These are phyloP conservation scores for Tylopilus subfusipes DNA, from an alignment of 768 basidiomycete species.

Conservation along the genomic window DNA sequence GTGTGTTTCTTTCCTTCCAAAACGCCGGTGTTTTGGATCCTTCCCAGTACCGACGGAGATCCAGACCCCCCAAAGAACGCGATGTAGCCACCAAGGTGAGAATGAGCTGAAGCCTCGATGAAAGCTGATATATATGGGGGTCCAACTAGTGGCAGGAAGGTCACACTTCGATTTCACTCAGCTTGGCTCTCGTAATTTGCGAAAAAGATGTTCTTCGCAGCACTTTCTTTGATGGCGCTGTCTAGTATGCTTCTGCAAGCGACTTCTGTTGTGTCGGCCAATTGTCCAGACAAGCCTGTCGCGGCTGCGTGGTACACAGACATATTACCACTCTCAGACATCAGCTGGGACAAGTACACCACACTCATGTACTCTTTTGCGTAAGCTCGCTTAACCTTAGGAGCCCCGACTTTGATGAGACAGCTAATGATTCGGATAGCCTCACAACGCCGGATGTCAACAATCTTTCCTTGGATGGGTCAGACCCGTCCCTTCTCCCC, in stretches of 20 bases:
- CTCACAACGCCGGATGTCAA: not conserved
- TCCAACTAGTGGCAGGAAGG: not conserved
- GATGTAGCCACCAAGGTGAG: not conserved
- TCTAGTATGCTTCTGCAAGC: not conserved
- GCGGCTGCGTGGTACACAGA: slow-evolving; percentile 55
- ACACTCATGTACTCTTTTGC: slow-evolving; percentile 67
- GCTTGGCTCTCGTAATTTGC: not conserved
- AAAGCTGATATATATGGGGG: slow-evolving; percentile 9
- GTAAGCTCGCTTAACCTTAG: slow-evolving; percentile 26
- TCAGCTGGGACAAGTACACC: slow-evolving; percentile 76
- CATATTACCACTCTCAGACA: slow-evolving; percentile 44
- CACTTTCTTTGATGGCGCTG: slow-evolving; percentile 3
- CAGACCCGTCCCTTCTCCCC: not conserved
- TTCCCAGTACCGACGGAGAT: not conserved
- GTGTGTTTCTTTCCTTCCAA: not conserved
- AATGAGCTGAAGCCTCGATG: not conserved
- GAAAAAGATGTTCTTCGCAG: not conserved
- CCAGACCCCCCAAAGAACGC: no score
- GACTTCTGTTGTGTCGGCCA: not conserved
- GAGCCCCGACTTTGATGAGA: not conserved
- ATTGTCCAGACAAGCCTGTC: slow-evolving; percentile 19
- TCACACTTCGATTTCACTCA: not conserved
- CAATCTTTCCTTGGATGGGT: not conserved
- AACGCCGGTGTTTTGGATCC: not conserved
- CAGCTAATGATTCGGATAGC: not conserved